Base-by-base conservation (phyloP, 768 basidiomycete genomes). In the Lactarius sp. region DNA sequence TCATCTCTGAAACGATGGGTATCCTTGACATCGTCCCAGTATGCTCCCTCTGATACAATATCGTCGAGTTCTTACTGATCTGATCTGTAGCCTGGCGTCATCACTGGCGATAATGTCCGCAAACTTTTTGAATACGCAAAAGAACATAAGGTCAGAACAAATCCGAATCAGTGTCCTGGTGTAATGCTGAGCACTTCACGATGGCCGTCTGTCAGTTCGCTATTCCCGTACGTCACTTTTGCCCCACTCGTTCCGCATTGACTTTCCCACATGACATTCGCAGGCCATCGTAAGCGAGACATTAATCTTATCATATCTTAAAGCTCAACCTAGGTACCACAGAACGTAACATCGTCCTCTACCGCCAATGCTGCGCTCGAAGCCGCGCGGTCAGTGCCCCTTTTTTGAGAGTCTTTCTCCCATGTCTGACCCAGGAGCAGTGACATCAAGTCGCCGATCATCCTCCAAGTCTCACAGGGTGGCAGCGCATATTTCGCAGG, bases 331-430 rank as follows among this genome's bases (percentile, higher is more conserved):
- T 12, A 12, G 46, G 18, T 22, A 18, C 51, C 52, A 44, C 70
- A 97, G 94, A 99, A 99, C 73, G 88, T 93, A 52, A 98, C 97
- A 51, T 98, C 96, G 18, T 95, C 96, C 12, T 99, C 96, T 36
- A 88, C 87, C 44, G 94, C 87, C 58, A 96, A 98, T 75, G 93
- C 95, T 60, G 90, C 87, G 62, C 86, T 99, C 67, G 96, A 99
- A 78, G 96, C 94, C 61, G 96, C 96, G 56, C 87, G 94, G 91
- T 92, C 70, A 52, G 71, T 64, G 20, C 16, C 46, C 49, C 31
- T 63, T 49, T 68, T 68, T 33, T 1, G 33, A 12, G 52, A 50
- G 44, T 6, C 10, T 22, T 20, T 22, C 14, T 16, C 34, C 57
- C 67, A 18, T 51, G 31, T 41, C 41, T 53, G 44, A 60, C n/a